Base-by-base conservation (phyloP, 1,139 yeast genomes). In the Zygosaccharomyces sapae region DNA sequence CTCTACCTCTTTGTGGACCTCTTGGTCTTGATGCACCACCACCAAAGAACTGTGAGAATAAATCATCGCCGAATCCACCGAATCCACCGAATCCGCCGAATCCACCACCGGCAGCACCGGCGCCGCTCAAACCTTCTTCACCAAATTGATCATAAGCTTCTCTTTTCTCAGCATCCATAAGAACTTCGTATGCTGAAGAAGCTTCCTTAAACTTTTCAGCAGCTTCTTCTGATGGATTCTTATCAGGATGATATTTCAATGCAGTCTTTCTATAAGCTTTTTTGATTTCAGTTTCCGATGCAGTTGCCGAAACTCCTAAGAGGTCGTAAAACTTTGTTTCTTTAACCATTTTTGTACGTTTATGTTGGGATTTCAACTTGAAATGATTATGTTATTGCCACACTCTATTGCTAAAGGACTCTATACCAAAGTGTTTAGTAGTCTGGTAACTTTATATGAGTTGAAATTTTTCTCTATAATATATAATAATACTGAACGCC, bases 241-340 rank as follows among this genome's bases (percentile, higher is more conserved):
- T 92, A 72, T 92, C 98, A 52, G 98, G 98, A 69, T 92, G 98
- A 72, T 81, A 86, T 66, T 87, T 90, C 63, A 92, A 78, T 19
- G 98, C 98, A 43, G 87, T 80, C 62, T 86, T 81, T 75, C 97
- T 83, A 74, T 92, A 92, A 18, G 97, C 97, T 70, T 92, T 92
- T 71, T 90, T 92, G 68, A 92, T 82, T 70, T 90, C 95, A 39
- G 79, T 70, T 46, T 86, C 96, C 29, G 81, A 72, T 35, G 97
- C 97, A 47, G 76, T 76, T 45, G 88, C 81, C 27, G 86, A 65
- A 43, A 90, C 95, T 46, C 95, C 96, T 58, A 90, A 75, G 31
- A 79, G 68, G 62, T 90, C 97, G 72, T 92, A 92, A 55, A 84
- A 77, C 66, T 86, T 86, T 38, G 97, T 83, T 52, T 92, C 97